A percentile compares a stretch with the other conserved stretches of the same genome.
Evolutionary conservation across 2,329 filamentous ascomycete species (phyloP).

Genomic region (Gaeumannomyces tritici): DNA sequence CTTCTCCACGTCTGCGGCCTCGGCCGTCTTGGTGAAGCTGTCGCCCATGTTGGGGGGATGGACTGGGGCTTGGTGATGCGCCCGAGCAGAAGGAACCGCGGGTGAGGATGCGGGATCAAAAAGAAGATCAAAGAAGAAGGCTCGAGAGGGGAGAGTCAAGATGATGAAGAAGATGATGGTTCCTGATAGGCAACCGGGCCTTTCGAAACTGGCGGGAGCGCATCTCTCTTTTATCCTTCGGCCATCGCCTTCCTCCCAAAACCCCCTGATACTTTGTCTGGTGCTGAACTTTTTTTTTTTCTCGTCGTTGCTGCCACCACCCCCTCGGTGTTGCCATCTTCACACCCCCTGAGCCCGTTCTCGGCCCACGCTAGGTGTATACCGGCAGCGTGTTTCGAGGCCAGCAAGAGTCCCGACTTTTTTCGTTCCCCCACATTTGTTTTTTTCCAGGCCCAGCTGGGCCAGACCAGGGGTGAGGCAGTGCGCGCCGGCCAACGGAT

Average conservation of each 20-base stretch:
- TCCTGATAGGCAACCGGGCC: not conserved
- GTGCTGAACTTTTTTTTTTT: not conserved
- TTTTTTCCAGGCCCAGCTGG: not conserved
- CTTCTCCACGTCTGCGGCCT: not conserved
- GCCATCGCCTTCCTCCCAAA: not conserved
- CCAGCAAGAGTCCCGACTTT: not conserved
- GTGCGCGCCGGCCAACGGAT: not conserved
- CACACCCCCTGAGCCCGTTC: not conserved
- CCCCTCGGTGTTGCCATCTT: not conserved
- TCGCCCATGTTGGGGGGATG: not conserved
- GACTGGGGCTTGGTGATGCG: not conserved
- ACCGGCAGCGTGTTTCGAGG: not conserved
- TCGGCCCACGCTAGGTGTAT: not conserved
- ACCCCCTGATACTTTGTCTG: not conserved
- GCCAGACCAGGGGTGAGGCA: not conserved
- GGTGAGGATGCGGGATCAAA: not conserved
- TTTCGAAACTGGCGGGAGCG: not conserved
- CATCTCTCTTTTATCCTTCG: not conserved
- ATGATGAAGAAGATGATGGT: not conserved
- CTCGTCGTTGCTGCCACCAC: not conserved
- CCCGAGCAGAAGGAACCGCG: not conserved
- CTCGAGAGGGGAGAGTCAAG: not conserved
- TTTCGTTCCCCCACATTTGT: not conserved
- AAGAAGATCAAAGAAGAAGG: not conserved
- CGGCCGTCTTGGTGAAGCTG: constrained; percentile 1